Evolutionary conservation across 2,329 filamentous ascomycete genomes (phyloP).

Genomic region (Fusarium nelsonii): DNA sequence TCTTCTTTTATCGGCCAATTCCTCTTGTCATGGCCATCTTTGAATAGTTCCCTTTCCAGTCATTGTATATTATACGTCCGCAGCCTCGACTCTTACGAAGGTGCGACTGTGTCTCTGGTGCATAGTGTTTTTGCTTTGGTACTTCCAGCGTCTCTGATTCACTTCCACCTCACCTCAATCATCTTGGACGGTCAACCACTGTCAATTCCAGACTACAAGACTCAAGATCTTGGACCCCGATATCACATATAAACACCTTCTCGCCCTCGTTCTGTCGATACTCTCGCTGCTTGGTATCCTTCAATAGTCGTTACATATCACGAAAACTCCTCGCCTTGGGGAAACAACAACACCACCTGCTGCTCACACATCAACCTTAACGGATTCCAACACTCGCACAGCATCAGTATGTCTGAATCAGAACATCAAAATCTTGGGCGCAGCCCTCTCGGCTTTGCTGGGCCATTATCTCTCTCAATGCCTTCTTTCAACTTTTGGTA

Average conservation of each 20-base stretch:
- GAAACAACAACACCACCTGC: constrained; percentile 42
- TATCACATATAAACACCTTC: constrained; percentile 25
- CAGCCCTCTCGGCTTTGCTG: constrained; percentile 32
- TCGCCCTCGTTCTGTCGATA: constrained; percentile 30
- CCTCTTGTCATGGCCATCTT: constrained; percentile 46
- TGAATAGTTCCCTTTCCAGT: constrained; percentile 47
- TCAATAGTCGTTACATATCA: constrained; percentile 31
- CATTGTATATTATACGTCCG: constrained; percentile 46
- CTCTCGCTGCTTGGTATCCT: constrained; percentile 16
- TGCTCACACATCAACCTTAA: constrained; percentile 9
- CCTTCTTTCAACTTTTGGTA: constrained; percentile 54
- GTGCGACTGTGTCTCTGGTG: constrained; percentile 45
- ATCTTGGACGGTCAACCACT: constrained; percentile 43
- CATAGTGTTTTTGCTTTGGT: constrained; percentile 47
- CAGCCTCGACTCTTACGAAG: constrained; percentile 38
- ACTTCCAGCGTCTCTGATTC: constrained; percentile 47
- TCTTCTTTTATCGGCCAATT: constrained; percentile 44
- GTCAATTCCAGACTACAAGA: constrained; percentile 40
- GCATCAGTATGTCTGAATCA: constrained; percentile 41
- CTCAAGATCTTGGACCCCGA: constrained; percentile 22
- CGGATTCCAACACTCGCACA: constrained; percentile 34
- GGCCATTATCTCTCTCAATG: constrained; percentile 32
- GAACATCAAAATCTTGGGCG: constrained; percentile 32
- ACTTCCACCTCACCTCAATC: constrained; percentile 34
- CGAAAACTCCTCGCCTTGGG: constrained; percentile 16